phyloP scores from a whole-genome alignment of 148 eudicot genomes.

The Talinum fruticosum region DNA sequence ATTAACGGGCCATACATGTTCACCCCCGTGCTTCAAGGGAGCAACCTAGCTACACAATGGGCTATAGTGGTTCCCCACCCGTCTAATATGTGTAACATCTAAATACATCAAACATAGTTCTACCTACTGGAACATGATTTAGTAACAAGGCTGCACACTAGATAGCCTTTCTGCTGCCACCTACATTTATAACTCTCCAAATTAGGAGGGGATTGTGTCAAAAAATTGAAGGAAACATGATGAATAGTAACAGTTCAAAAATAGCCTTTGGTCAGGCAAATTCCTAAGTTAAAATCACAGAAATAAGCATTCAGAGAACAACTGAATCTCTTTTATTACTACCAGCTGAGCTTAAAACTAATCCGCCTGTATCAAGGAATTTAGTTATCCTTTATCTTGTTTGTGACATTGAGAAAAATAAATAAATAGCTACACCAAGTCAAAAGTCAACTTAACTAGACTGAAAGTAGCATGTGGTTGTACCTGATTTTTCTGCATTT shows the following conservation, averaged over 20 bases:
- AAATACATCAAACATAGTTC: too few species aligned
- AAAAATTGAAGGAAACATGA: neutral
- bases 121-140: neutral
- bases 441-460: neutral
- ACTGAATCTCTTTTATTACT: neutral
- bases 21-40: too few species aligned
- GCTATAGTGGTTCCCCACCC: too few species aligned
- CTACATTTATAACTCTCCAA: too few species aligned
- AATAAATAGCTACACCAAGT: neutral
- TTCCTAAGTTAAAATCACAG: too few species aligned
- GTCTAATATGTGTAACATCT: too few species aligned
- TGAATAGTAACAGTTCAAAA: neutral
- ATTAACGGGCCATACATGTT: too few species aligned
- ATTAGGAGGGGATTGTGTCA: too few species aligned
- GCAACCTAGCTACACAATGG: too few species aligned
- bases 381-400: neutral
- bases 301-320: neutral
- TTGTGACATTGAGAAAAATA: neutral
- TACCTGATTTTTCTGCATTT: constrained; percentile 93
- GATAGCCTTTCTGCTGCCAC: too few species aligned
- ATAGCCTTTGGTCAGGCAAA: neutral
- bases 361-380: neutral
- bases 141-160: too few species aligned
- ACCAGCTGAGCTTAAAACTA: neutral
- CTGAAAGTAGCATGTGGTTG: neutral